Percentiles rank a stretch among this genome's conserved stretches.
Evolutionary conservation across 257 asterid species (phyloP).

Genomic region (Lithospermum erythrorhizon): DNA sequence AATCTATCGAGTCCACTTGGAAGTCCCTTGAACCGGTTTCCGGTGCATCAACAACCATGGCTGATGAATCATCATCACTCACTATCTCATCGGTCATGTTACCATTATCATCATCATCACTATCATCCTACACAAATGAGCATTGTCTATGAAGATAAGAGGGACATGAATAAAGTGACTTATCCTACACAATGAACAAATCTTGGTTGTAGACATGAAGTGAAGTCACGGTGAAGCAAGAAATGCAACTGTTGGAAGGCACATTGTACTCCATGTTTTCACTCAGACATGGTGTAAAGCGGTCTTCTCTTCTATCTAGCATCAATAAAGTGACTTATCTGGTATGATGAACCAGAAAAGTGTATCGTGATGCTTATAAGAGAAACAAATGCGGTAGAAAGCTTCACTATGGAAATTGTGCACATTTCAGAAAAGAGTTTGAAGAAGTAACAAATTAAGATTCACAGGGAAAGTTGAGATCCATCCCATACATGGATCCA

Average conservation of each 20-base stretch:
- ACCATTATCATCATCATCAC: background rate
- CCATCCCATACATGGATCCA: too few relatives aligned
- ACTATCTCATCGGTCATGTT: background rate
- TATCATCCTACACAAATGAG: background rate
- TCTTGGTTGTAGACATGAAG: background rate
- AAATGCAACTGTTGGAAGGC: background rate
- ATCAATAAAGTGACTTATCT: background rate
- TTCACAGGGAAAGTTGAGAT: too few relatives aligned
- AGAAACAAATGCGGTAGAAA: conserved; percentile 1
- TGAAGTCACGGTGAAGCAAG: background rate
- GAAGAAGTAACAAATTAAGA: background rate
- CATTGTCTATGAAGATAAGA: background rate
- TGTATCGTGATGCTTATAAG: background rate
- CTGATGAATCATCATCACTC: background rate
- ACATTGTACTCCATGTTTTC: background rate
- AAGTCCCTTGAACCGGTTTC: background rate
- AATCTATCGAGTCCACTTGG: background rate
- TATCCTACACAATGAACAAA: too few relatives aligned
- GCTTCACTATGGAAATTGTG: background rate
- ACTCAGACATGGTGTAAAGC: background rate
- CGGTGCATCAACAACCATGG: background rate
- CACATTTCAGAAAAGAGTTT: background rate
- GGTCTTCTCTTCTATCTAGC: background rate
- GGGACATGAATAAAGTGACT: background rate
- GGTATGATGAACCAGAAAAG: background rate